Base-by-base conservation (phyloP, 1,284 basidiomycete genomes). In the Peniophora sp. region DNA sequence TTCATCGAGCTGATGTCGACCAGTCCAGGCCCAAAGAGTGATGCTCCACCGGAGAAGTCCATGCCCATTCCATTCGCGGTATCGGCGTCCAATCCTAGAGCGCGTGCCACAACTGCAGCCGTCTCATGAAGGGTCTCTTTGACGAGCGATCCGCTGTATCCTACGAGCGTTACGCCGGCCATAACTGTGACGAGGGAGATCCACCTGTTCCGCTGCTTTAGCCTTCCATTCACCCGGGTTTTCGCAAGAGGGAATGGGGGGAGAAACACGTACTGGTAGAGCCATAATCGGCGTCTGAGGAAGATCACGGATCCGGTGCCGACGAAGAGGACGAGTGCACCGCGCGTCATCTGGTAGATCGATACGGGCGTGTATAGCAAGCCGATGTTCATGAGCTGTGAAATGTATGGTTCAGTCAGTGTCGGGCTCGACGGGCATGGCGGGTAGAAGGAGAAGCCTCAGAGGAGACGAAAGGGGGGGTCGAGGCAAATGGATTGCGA, bases 341-440 rank as follows among this genome's bases (percentile, higher is more conserved):
- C 97, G 56, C 97, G 83, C 39, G 90, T 92, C 96, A 98, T 98
- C 72, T 96, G 96, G 75, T 92, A 98, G 61, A 99, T 93, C 48
- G 93, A 97, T 42, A 98, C 96, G 22, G 95, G 95, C 1, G 92
- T 96, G 67, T 96, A 92, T 47, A 98, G 79, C 49, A 98, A 78
- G 52, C 94, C 95, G 59, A 95, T 76, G 62, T 97, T 97, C 95
- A 97, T 97, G 59, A 95, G 75, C 79, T 92, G 63, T 54, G 57
- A 54, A 59, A 58, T 51, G n/a, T 41, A 10, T 10, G 34, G n/a
- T 8, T 41, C 18, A n/a, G 37, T 20, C 15, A 54, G 55, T 50
- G 57, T 54, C 35, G 47, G 51, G 49, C 48, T 52, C 46, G 42
- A 51, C 35, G 51, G 37, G 8, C 15, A 36, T n/a, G 34, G n/a